Evolutionary conservation across 805 yeast genomes (phyloP).

Genomic region (Lipomyces spencermartinsiae): DNA sequence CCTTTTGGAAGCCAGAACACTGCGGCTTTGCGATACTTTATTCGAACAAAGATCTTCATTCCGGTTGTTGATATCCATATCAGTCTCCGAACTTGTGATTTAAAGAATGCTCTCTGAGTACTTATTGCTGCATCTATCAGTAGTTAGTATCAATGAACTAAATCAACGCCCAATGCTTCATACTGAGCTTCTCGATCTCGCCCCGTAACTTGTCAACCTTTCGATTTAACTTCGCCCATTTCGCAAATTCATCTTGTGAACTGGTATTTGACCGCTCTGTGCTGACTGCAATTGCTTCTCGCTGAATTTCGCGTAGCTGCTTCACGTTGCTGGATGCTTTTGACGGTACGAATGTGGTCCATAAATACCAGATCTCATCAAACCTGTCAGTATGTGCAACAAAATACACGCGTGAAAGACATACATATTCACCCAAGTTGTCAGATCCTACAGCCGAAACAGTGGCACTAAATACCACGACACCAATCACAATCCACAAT

Average conservation of each 20-base stretch:
- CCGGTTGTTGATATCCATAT: conserved; percentile 52
- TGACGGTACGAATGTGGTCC: conserved; percentile 20
- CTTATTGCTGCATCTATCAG: conserved; percentile 19
- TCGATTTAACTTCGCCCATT: conserved; percentile 92
- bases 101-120: conserved; percentile 26
- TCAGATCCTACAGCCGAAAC: conserved; percentile 50
- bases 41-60: conserved; percentile 52
- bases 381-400: conserved; percentile 28
- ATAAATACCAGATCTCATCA: conserved; percentile 30
- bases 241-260: conserved; percentile 94
- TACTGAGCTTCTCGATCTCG: conserved; percentile 54
- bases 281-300: conserved; percentile 56
- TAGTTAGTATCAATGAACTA: background rate
- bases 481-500: conserved; percentile 43
- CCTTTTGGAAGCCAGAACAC: conserved; percentile 66
- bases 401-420: conserved; percentile 3
- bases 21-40: conserved; percentile 60
- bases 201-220: conserved; percentile 62
- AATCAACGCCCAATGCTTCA: background rate
- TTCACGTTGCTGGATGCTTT: conserved; percentile 40
- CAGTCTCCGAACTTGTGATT: conserved; percentile 49
- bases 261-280: conserved; percentile 65
- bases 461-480: conserved; percentile 50
- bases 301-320: conserved; percentile 47
- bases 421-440: conserved; percentile 42